A percentile compares a stretch with the other conserved stretches of the same genome.
Conservation (phyloP, 768 basidiomycete species). For the Amanita thiersii region DNA sequence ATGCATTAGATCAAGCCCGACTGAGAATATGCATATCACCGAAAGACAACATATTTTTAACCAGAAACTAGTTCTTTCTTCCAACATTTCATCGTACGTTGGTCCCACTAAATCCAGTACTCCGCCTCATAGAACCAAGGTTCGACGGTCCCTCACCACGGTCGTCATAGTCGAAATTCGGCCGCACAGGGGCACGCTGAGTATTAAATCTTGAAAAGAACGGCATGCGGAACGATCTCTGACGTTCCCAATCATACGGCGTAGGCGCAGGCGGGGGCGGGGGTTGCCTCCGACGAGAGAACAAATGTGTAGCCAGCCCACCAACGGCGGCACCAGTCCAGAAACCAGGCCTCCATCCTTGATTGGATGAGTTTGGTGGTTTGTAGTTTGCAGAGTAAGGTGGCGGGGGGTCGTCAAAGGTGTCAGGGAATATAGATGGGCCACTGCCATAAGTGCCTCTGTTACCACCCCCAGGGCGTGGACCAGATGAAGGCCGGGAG, state of each 20-base stretch:
- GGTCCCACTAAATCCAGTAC: constrained; percentile 77
- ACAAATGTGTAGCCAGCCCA: constrained; percentile 53
- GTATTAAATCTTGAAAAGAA: constrained; percentile 13
- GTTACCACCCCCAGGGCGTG: constrained; percentile 38
- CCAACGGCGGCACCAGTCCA: constrained; percentile 80
- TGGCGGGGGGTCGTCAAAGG: constrained; percentile 36
- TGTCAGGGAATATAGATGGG: constrained; percentile 12
- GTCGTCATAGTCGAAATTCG: constrained; percentile 33
- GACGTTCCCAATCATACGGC: constrained; percentile 55
- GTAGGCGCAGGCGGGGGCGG: constrained; percentile 19
- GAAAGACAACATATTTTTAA: too few relatives aligned
- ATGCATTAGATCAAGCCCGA: too few relatives aligned
- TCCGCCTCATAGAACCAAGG: constrained; percentile 63
- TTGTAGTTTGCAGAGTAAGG: constrained; percentile 43
- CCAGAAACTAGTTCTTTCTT: too few relatives aligned
- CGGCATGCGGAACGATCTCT: constrained; percentile 9
- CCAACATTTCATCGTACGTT: constrained; percentile 47
- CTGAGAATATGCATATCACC: too few relatives aligned
- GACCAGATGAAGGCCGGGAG: constrained; percentile 22
- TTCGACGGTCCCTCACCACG: constrained; percentile 65
- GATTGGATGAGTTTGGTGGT: constrained; percentile 13
- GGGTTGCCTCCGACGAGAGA: constrained; percentile 27
- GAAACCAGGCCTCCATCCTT: constrained; percentile 64
- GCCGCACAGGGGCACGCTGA: constrained; percentile 13
- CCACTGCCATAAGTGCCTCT: neutral